phyloP scores from a whole-genome alignment of 441 rosid species.

The Gossypium trilobum region DNA sequence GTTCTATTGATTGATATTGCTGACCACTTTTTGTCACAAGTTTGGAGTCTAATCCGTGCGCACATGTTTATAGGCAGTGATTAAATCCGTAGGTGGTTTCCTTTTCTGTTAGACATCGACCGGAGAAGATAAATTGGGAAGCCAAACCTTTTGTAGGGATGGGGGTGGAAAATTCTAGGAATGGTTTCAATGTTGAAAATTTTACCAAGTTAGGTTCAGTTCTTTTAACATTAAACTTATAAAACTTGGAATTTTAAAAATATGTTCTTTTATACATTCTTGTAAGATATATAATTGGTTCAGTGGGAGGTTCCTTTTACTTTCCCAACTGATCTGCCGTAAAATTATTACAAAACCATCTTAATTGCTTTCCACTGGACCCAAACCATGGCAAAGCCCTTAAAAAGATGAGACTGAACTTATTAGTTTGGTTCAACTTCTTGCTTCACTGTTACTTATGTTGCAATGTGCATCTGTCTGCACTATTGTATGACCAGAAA shows the following conservation, averaged over 20 bases:
- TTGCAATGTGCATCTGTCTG: neutral
- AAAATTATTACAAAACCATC: neutral
- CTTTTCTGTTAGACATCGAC: neutral
- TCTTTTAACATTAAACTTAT: neutral
- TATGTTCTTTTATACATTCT: neutral
- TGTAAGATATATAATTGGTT: neutral
- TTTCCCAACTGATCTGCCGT: neutral
- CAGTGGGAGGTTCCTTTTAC: neutral
- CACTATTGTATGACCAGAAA: neutral
- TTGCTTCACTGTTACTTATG: neutral
- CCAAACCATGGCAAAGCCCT: neutral
- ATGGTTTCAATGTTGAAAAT: neutral
- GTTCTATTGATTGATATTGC: slow-evolving; percentile 11
- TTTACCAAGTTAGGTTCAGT: neutral
- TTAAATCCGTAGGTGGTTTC: slow-evolving; percentile 2
- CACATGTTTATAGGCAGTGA: slow-evolving; percentile 6
- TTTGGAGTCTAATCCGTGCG: neutral
- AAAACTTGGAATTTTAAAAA: neutral
- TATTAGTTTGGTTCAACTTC: neutral
- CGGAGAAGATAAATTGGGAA: neutral
- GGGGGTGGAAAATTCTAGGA: neutral
- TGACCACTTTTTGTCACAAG: neutral
- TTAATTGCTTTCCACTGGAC: neutral
- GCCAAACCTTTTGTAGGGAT: neutral
- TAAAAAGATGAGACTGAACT: neutral